Evolutionary conservation across 208 protist species (phyloP).

Genomic region (Leishmania aethiopica): DNA sequence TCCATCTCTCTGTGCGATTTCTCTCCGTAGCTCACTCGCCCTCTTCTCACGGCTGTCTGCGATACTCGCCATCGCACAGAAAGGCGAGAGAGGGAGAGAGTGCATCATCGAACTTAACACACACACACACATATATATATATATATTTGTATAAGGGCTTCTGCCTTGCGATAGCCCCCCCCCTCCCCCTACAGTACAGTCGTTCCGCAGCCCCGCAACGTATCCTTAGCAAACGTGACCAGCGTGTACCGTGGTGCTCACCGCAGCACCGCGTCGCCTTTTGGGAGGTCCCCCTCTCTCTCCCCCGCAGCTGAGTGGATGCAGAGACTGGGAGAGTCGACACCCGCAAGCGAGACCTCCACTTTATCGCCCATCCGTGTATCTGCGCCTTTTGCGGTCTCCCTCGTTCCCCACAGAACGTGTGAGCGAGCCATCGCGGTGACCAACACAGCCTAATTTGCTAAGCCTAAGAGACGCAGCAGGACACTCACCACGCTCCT

Average conservation of each 20-base stretch:
- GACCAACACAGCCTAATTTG: neutral
- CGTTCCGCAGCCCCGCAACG: neutral
- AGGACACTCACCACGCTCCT: neutral
- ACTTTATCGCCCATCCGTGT: neutral
- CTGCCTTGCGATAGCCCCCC: neutral
- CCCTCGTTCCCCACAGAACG: neutral
- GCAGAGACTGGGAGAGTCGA: neutral
- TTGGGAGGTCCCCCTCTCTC: neutral
- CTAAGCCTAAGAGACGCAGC: neutral
- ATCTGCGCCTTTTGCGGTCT: neutral
- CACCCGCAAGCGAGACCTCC: neutral
- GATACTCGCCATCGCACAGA: neutral
- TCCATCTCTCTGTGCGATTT: neutral
- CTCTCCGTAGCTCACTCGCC: neutral
- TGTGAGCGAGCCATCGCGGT: neutral
- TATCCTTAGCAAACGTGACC: neutral
- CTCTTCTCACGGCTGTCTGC: neutral
- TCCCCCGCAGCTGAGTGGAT: neutral
- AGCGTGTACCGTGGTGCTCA: neutral
- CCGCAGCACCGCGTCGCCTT: neutral
- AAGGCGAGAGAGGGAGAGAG: neutral
- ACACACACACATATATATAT: neutral
- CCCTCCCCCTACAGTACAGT: neutral
- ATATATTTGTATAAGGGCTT: neutral
- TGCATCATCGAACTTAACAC: neutral